phyloP scores from a whole-genome alignment of 257 asterid genomes.

The Rubia yunnanensis region DNA sequence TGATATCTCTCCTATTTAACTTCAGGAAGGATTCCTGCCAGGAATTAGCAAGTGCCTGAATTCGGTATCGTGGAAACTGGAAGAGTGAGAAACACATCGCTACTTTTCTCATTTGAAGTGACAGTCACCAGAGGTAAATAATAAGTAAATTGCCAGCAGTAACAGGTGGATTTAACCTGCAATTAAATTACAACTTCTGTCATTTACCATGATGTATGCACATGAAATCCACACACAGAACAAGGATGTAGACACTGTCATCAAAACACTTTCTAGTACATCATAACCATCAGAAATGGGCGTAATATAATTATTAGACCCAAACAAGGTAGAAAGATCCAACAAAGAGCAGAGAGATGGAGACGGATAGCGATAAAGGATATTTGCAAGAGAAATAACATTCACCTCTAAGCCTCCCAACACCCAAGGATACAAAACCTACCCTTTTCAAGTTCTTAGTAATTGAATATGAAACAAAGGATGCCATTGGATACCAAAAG shows the following conservation, averaged over 20 bases:
- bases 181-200: constrained; percentile 5
- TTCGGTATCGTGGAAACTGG: constrained; percentile 56
- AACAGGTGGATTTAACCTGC: constrained; percentile 38
- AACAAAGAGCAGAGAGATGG: not conserved
- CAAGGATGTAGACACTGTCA: not conserved
- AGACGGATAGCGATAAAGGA: not conserved
- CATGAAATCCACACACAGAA: not conserved
- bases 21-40: constrained; percentile 45
- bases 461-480: not conserved
- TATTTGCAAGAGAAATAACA: not conserved
- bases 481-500: not conserved
- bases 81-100: constrained; percentile 77
- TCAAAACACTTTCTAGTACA: not conserved
- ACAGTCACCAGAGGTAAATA: constrained; percentile 11
- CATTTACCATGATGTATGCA: not conserved
- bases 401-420: not conserved
- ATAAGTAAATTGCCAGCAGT: constrained; percentile 3
- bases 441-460: not conserved
- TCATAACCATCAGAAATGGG: not conserved
- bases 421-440: not conserved
- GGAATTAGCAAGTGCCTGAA: constrained; percentile 48
- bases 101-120: constrained; percentile 43
- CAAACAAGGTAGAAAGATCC: not conserved
- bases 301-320: not conserved
- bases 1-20: constrained; percentile 26